Evolutionary conservation across 176 grass and related monocot genomes (phyloP).

Genomic region (Triticum urartu): DNA sequence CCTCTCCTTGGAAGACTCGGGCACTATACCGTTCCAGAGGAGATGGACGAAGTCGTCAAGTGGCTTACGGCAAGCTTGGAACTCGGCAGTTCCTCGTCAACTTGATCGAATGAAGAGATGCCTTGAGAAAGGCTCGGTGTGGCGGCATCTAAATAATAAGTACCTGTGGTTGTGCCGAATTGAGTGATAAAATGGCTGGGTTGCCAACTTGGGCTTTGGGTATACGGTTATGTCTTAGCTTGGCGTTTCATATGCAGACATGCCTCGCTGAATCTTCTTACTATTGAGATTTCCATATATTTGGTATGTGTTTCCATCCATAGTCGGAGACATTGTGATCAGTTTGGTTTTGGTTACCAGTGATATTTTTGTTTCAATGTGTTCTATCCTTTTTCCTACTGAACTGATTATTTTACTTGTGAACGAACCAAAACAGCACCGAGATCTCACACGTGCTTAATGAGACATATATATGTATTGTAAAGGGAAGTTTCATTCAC

Average conservation of each 20-base stretch:
- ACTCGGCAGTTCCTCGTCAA: conserved; percentile 31
- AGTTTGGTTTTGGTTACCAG: conserved; percentile 16
- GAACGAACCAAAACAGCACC: background rate
- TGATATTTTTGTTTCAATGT: background rate
- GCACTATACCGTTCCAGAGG: conserved; percentile 86
- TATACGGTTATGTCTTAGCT: conserved; percentile 46
- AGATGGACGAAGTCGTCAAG: conserved; percentile 92
- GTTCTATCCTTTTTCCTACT: background rate
- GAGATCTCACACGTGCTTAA: background rate
- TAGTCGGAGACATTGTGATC: background rate
- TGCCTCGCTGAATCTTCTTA: conserved; percentile 15
- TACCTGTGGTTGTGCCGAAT: conserved; percentile 39
- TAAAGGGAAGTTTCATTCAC: too few species aligned
- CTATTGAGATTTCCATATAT: conserved; percentile 22
- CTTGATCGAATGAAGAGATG: conserved; percentile 39
- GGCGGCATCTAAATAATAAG: conserved; percentile 47
- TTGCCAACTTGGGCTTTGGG: conserved; percentile 45
- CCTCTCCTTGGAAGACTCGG: conserved; percentile 64
- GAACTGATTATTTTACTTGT: background rate
- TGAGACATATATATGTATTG: background rate
- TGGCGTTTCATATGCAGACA: conserved; percentile 32
- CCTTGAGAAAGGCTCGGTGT: background rate
- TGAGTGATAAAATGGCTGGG: conserved; percentile 39
- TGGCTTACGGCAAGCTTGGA: conserved; percentile 62
- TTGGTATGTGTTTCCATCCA: conserved; percentile 8